phyloP scores from a whole-genome alignment of 345 rosid genomes.

The Ceriops decandra region DNA sequence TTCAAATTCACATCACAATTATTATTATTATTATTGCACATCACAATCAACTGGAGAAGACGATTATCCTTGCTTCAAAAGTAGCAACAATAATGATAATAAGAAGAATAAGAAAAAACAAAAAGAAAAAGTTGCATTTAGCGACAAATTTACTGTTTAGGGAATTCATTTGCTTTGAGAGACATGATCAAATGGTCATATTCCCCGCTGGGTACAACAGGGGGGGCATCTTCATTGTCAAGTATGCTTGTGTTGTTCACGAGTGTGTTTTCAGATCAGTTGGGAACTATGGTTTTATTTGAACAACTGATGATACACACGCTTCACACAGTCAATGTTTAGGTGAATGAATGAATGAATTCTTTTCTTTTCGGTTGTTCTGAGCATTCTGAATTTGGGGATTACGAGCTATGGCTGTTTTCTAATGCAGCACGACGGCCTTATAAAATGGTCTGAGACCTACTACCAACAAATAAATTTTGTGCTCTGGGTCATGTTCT shows the following conservation, averaged over 20 bases:
- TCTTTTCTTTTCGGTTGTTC: not conserved
- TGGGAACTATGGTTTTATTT: not conserved
- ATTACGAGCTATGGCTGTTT: not conserved
- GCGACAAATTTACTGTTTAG: too few species aligned
- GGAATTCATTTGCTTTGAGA: not conserved
- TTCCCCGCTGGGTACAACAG: not conserved
- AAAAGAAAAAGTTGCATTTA: too few species aligned
- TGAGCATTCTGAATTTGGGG: not conserved
- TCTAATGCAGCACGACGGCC: not conserved
- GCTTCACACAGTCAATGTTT: too few species aligned
- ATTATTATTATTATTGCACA: too few species aligned
- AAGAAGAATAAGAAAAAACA: too few species aligned
- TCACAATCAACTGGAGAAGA: too few species aligned
- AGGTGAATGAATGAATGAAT: too few species aligned
- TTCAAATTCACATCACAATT: too few species aligned
- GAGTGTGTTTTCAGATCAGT: not conserved
- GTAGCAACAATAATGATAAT: too few species aligned
- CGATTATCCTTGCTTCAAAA: too few species aligned
- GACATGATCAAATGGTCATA: not conserved
- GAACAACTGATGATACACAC: too few species aligned
- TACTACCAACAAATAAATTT: not conserved
- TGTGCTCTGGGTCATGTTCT: not conserved
- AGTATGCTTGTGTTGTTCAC: not conserved
- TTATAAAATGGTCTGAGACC: not conserved
- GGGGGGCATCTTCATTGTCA: not conserved